Percentiles rank a stretch among this genome's conserved stretches.
These are phyloP conservation scores for Leccinum subspadiceum DNA, from an alignment of 1,284 basidiomycete species.

Conservation along the genomic window DNA sequence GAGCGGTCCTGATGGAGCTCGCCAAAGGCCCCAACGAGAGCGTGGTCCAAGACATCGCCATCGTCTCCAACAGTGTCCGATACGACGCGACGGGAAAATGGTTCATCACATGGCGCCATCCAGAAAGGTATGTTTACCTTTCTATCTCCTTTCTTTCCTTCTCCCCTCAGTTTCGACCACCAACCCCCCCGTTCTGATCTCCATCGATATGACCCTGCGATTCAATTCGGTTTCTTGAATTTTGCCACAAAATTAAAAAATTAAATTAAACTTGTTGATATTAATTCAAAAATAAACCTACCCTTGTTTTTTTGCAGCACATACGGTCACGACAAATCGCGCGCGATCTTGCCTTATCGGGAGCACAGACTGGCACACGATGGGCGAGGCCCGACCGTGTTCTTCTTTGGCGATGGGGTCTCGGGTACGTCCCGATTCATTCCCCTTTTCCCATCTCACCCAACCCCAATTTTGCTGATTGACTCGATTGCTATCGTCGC, in stretches of 20 bases:
- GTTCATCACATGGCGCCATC: conserved; percentile 87
- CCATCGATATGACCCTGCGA: not conserved
- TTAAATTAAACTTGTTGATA: too few species aligned
- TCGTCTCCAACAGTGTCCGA: conserved; percentile 87
- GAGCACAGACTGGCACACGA: conserved; percentile 47
- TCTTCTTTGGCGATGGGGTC: conserved; percentile 96
- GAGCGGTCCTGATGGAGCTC: conserved; percentile 79
- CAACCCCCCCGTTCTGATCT: not conserved
- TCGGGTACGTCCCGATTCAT: conserved; percentile 55
- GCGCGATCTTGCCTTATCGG: conserved; percentile 82
- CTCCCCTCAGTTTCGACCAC: not conserved
- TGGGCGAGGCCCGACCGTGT: conserved; percentile 69
- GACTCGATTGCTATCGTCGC: not conserved
- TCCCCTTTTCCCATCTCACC: not conserved
- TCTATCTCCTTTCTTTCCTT: not conserved
- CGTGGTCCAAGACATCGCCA: conserved; percentile 75
- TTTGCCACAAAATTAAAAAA: not conserved
- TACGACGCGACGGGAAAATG: conserved; percentile 64
- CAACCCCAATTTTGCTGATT: not conserved
- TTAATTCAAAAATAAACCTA: not conserved
- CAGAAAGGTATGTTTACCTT: conserved; percentile 59
- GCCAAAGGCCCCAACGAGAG: conserved; percentile 56
- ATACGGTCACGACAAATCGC: conserved; percentile 93
- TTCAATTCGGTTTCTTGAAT: not conserved
- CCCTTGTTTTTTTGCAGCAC: not conserved